These are phyloP conservation scores for Leishmania lainsoni DNA, from an alignment of 208 protist genomes.

Conservation along the genomic window DNA sequence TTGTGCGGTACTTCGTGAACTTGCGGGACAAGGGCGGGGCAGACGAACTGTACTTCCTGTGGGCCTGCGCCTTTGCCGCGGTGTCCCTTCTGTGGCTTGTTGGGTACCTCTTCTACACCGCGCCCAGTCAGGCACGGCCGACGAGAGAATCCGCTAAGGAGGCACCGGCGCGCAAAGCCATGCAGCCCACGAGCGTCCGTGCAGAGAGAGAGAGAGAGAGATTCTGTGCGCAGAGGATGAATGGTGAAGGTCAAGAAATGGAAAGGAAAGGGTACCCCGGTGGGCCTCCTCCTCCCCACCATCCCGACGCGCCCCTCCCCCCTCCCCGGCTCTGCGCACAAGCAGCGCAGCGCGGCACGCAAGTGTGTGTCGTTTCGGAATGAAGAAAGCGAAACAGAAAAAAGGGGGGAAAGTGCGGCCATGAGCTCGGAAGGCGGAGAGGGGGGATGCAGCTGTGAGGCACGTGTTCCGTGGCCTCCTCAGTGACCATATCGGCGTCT, in stretches of 20 bases:
- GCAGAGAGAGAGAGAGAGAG: background rate
- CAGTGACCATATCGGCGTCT: background rate
- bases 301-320: background rate
- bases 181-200: background rate
- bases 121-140: conserved; percentile 55
- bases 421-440: too few species aligned
- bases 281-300: too few species aligned
- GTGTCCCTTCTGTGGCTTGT: conserved; percentile 44
- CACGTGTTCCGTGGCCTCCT: background rate
- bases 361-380: background rate
- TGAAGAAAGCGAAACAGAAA: background rate
- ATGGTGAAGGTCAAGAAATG: background rate
- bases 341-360: background rate
- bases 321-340: background rate
- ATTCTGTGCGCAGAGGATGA: background rate
- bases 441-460: background rate
- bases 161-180: background rate
- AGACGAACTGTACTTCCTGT: conserved; percentile 50
- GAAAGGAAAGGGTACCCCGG: too few species aligned
- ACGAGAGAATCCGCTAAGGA: conserved; percentile 66
- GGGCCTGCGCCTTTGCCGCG: conserved; percentile 26
- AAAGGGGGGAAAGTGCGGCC: background rate
- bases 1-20: conserved; percentile 84
- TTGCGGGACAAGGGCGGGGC: conserved; percentile 77
- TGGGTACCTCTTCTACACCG: conserved; percentile 79